Evolutionary conservation across 495 filamentous ascomycete species (phyloP).

Genomic region (Penicillium ucsense): DNA sequence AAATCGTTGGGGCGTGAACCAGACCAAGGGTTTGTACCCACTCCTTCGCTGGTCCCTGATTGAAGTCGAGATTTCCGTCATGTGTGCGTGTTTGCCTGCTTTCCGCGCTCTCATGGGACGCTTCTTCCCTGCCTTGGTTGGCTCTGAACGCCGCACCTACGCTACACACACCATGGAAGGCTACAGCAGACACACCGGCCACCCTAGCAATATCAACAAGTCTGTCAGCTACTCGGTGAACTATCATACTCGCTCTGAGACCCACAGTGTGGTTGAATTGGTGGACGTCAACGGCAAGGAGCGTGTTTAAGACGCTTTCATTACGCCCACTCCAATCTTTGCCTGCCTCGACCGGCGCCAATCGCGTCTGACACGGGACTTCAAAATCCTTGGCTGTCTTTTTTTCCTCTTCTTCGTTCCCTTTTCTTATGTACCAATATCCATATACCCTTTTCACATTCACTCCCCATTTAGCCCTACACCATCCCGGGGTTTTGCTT

Average conservation of each 20-base stretch:
- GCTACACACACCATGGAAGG: neutral
- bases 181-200: neutral
- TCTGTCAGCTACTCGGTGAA: constrained; percentile 13
- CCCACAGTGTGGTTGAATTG: constrained; percentile 6
- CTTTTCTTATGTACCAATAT: too few species aligned
- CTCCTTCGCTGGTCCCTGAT: constrained; percentile 24
- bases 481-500: too few species aligned
- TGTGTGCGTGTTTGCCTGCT: constrained; percentile 23
- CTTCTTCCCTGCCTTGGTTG: constrained; percentile 5
- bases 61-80: constrained; percentile 20
- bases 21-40: constrained; percentile 17
- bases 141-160: constrained; percentile 4
- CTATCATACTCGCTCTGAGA: constrained; percentile 2
- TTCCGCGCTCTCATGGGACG: constrained; percentile 7
- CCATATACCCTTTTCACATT: too few species aligned
- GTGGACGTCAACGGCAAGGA: constrained; percentile 4
- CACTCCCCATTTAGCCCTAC: too few species aligned
- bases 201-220: constrained; percentile 9
- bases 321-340: too few species aligned
- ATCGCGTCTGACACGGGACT: too few species aligned
- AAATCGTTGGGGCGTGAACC: constrained; percentile 17
- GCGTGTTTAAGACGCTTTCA: neutral
- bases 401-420: neutral
- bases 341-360: too few species aligned
- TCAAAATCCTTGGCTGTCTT: neutral